phyloP scores from a whole-genome alignment of 164 flowering plant species.

The Sextonia rubra region DNA sequence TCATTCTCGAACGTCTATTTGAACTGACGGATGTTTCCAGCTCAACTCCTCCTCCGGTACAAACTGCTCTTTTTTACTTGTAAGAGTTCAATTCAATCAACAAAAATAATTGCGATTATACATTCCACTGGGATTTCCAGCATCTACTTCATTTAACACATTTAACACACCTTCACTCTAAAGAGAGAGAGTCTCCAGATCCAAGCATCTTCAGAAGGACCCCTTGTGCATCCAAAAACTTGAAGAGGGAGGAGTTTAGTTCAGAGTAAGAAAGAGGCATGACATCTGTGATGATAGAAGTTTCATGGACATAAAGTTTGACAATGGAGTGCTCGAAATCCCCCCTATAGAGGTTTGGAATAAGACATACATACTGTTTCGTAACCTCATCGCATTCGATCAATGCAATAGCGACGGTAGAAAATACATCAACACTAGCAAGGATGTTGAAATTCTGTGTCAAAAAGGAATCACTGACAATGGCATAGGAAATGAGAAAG shows the following conservation, averaged over 20 bases:
- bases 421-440: not conserved
- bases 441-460: not conserved
- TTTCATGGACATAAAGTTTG: no score
- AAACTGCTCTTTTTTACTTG: no score
- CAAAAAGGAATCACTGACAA: not conserved
- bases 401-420: not conserved
- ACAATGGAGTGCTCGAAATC: not conserved
- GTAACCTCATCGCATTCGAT: not conserved
- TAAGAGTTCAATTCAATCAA: no score
- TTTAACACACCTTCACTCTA: not conserved
- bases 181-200: no score
- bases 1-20: no score
- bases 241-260: not conserved
- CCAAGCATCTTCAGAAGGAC: not conserved
- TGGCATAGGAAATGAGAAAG: not conserved
- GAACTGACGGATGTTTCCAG: no score
- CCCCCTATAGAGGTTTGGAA: not conserved
- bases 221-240: not conserved
- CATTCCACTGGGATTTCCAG: no score
- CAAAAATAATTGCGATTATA: no score
- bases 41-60: no score
- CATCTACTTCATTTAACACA: not conserved
- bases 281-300: not conserved
- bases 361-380: not conserved
- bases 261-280: not conserved